Percentiles rank a stretch among this genome's conserved stretches.
Conservation (phyloP, 2,329 filamentous ascomycete species). For the Aspergillus glaucus region DNA sequence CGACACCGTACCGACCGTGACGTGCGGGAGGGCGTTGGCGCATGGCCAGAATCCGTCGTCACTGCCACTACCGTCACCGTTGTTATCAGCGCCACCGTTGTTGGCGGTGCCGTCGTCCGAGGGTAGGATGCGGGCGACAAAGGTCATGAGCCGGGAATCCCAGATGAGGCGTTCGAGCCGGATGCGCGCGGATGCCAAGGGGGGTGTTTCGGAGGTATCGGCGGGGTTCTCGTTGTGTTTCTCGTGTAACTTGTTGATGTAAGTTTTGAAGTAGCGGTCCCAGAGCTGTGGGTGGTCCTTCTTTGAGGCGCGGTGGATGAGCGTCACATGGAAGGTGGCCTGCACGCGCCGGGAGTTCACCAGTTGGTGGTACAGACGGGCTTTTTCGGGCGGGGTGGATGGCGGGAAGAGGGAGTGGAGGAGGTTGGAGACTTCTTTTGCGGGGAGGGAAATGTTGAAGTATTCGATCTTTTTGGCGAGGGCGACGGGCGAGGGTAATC, state of each 20-base stretch:
- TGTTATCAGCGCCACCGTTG: conserved; percentile 12
- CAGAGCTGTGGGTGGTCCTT: conserved; percentile 63
- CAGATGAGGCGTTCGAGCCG: conserved; percentile 66
- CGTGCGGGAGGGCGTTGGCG: conserved; percentile 72
- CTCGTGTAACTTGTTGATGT: conserved; percentile 33
- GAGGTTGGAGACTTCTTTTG: conserved; percentile 47
- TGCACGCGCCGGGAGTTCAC: conserved; percentile 70
- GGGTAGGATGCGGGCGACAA: conserved; percentile 66
- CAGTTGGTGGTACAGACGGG: conserved; percentile 70
- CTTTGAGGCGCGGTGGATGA: conserved; percentile 70
- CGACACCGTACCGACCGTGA: conserved; percentile 80
- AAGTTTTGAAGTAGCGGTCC: conserved; percentile 62
- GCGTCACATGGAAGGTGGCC: conserved; percentile 82
- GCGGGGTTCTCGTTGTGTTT: conserved; percentile 19
- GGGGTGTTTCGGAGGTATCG: conserved; percentile 18
- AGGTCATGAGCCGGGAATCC: conserved; percentile 82
- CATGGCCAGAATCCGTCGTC: conserved; percentile 51
- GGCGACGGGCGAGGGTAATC: conserved; percentile 24
- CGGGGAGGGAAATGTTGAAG: conserved; percentile 54
- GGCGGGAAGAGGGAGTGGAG: conserved; percentile 65
- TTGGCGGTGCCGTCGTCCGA: conserved; percentile 34
- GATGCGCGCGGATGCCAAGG: conserved; percentile 37
- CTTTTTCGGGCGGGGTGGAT: conserved; percentile 45
- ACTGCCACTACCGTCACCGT: too few species aligned
- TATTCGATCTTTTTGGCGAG: conserved; percentile 57